Base-by-base conservation (phyloP, 805 yeast species). In the Ogataea trehaloabstinens region DNA sequence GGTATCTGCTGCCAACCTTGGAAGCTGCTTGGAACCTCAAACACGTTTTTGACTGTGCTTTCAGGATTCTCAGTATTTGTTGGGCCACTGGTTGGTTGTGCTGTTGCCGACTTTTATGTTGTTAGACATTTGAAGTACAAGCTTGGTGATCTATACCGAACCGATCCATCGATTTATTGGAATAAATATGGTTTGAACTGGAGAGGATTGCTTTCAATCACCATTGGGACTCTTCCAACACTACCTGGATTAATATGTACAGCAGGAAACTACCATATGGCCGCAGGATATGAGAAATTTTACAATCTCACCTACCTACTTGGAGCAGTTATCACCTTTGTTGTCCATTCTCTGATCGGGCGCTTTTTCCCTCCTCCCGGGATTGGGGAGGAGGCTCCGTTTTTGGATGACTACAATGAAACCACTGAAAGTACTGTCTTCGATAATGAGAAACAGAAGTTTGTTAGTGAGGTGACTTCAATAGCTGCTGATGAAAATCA, bases 11-110 rank as follows among this genome's bases (percentile, higher is more conserved):
- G 61, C 20, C 66, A 64, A 40, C 75, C 75, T 8, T 70, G 75
- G 75, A 54, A 55, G 22, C 55, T 70, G 17, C 56, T 63, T 32
- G 55, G 63, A 31, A 53, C 64, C 17, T 56, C 72, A 2, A 50
- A 63, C 12, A 56, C 56, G 6, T 68, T 70, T 47, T 78, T 91
- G 24, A 82, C 90, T 7, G 87, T 85, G 51, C 65, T 87, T 37
- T 72, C 82, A 25, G 91, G 95, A 1, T 87, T 85, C 57, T 72
- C 95, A 0, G 87, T 86, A 10, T 87, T 88, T 37, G 47, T 50
- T 6, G 52, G 49, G 7, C 55, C 55, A 12, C 41, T 48, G 30
- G 48, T 45, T n/a, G 55, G 53, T 5, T 42, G 51, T 11, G 44
- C 51, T 6, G 31, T 50, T 22, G 51, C 49, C 4, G 55, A 50